Evolutionary conservation across 768 basidiomycete species (phyloP).

Genomic region (Boletus pseudo-olivaceus): DNA sequence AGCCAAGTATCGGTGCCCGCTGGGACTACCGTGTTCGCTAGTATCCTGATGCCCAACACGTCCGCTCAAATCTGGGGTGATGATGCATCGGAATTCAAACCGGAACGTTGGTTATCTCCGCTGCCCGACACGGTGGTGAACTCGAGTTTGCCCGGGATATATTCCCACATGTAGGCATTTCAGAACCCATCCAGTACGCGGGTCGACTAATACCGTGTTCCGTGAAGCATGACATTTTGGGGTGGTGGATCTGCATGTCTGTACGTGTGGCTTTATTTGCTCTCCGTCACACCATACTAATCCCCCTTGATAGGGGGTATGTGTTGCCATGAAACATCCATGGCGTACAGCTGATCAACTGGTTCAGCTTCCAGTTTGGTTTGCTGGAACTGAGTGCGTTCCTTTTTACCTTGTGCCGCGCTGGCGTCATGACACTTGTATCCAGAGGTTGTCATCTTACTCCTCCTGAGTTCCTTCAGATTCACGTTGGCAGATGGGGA

Average conservation of each 20-base stretch:
- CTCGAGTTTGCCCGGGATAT: background rate
- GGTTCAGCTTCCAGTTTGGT: background rate
- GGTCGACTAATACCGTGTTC: background rate
- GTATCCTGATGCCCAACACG: background rate
- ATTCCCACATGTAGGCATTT: background rate
- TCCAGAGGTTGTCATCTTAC: background rate
- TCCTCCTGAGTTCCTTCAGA: background rate
- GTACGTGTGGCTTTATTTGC: background rate
- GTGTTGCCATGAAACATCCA: background rate
- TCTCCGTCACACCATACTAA: background rate
- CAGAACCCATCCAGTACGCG: background rate
- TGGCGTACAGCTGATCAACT: background rate
- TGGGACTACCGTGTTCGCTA: slow-evolving; percentile 2
- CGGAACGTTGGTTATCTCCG: background rate
- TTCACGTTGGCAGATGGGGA: background rate
- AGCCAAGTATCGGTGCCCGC: background rate
- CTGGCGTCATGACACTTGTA: background rate
- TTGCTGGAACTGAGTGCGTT: slow-evolving; percentile 1
- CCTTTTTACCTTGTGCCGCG: background rate
- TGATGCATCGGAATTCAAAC: background rate
- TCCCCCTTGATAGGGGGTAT: background rate
- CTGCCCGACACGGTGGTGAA: background rate
- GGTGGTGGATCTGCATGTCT: background rate
- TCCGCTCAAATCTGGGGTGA: slow-evolving; percentile 3
- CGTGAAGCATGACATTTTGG: background rate